phyloP scores from a whole-genome alignment of 176 grass and related monocot species.

The Bothriochloa decipiens region DNA sequence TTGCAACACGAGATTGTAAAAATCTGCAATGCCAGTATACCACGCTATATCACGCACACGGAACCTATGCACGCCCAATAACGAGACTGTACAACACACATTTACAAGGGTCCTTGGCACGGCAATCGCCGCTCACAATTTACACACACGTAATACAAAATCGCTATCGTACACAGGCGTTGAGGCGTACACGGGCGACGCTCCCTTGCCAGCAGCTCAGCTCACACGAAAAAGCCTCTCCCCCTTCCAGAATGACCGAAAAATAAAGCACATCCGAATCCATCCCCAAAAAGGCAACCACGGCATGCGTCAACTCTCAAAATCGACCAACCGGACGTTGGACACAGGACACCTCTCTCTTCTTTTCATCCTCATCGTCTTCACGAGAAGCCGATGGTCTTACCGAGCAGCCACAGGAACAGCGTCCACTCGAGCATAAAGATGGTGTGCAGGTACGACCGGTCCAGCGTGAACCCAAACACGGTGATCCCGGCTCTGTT shows the following conservation, averaged over 20 bases:
- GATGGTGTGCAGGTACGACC: slow-evolving; percentile 80
- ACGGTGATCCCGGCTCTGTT: slow-evolving; percentile 93
- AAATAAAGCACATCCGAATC: slow-evolving; percentile 1
- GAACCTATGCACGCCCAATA: neutral
- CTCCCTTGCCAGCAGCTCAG: slow-evolving; percentile 12
- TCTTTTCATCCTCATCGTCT: neutral
- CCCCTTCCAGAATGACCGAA: neutral
- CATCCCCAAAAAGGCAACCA: slow-evolving; percentile 20
- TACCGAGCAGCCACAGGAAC: slow-evolving; percentile 89
- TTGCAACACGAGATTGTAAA: neutral
- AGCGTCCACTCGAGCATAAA: slow-evolving; percentile 92
- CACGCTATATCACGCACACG: neutral
- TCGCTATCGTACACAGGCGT: neutral
- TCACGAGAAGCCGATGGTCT: slow-evolving; percentile 82
- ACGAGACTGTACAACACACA: neutral
- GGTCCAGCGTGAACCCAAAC: slow-evolving; percentile 89
- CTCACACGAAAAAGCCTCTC: neutral
- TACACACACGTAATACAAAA: slow-evolving; percentile 14
- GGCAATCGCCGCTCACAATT: slow-evolving; percentile 25
- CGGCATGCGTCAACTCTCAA: neutral
- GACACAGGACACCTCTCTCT: neutral
- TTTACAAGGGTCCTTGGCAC: slow-evolving; percentile 7
- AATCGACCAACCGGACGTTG: neutral
- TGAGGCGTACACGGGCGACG: neutral
- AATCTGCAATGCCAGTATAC: neutral